Base-by-base conservation (phyloP, 495 filamentous ascomycete species). In the Penicillium antarcticum region DNA sequence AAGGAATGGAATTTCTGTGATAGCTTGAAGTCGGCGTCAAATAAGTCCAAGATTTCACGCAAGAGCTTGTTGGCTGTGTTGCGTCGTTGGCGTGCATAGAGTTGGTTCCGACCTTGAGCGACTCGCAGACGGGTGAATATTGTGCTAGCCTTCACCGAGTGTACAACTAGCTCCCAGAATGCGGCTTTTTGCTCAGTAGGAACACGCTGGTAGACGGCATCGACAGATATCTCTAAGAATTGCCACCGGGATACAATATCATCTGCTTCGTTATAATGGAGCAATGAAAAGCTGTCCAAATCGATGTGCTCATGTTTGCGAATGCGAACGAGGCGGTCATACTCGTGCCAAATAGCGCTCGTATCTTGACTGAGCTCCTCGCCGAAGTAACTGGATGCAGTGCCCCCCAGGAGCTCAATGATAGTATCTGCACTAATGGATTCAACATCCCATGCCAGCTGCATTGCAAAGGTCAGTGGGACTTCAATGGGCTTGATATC, bases 191-290 rank as follows among this genome's bases (percentile, higher is more conserved):
- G 44, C 2, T 56, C 48, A 31, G 16, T 29, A 0, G 38, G 21
- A 10, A 45, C 40, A 4, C 17, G 16, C 0, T 79, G 66, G 48
- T 85, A 82, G 14, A 89, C 62, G 5, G 62, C 66, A 53, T 87
- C 72, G 3, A 85, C 81, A 21, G 72, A 69, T 7, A 65, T 53
- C 2, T 66, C 71, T 21, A 89, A 70, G n/a, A 66, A 53, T 16
- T 75, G 64, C 87, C 87, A 90, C 63, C 84, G 74, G n/a, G 72
- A 65, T 16, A 88, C 70, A 16, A 88, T 69, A 0, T 70, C 73
- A 24, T 88, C 85, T 9, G 83, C 84, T 69, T 91, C 86, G 56
- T 83, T 78, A 66, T 88, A 89, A 68, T 90, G 83, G 53, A 88
- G 70, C 8, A 84, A 58, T 21, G 76, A 85, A 67, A 86, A 91